phyloP scores from a whole-genome alignment of 2,329 filamentous ascomycete species.

The Bipolaris victoriae region DNA sequence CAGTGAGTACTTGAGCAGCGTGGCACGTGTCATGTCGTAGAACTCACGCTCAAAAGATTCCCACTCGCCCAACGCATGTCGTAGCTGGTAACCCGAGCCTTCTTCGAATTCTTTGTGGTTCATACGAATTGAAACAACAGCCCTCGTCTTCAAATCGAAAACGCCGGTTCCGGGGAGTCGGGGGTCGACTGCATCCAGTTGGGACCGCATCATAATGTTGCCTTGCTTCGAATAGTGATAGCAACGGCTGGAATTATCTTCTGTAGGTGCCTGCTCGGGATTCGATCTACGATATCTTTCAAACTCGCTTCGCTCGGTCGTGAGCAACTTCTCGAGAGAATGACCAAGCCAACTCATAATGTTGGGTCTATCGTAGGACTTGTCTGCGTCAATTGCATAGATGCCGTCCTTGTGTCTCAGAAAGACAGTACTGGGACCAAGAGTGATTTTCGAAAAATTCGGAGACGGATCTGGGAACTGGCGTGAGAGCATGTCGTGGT shows the following conservation, averaged over 20 bases:
- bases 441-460: slow-evolving; percentile 74
- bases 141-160: slow-evolving; percentile 95
- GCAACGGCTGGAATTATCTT: slow-evolving; percentile 62
- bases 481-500: slow-evolving; percentile 69
- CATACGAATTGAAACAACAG: slow-evolving; percentile 92
- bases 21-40: slow-evolving; percentile 93
- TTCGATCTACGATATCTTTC: slow-evolving; percentile 72
- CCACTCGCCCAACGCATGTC: slow-evolving; percentile 73
- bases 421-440: slow-evolving; percentile 77
- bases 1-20: slow-evolving; percentile 94
- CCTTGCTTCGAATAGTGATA: slow-evolving; percentile 88
- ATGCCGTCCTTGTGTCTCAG: slow-evolving; percentile 80
- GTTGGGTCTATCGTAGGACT: slow-evolving; percentile 83
- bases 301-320: slow-evolving; percentile 79
- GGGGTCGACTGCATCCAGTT: slow-evolving; percentile 87
- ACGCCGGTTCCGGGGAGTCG: slow-evolving; percentile 88
- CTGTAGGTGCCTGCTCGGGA: slow-evolving; percentile 70
- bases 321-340: slow-evolving; percentile 95
- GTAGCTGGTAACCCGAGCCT: slow-evolving; percentile 87
- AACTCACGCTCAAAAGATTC: slow-evolving; percentile 96
- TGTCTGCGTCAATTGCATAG: slow-evolving; percentile 96
- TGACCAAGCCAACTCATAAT: slow-evolving; percentile 91
- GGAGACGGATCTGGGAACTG: slow-evolving; percentile 66
- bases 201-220: slow-evolving; percentile 92
- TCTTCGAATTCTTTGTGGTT: slow-evolving; percentile 73